Evolutionary conservation across 768 basidiomycete genomes (phyloP), one percentile per base, ranked within the genome.

Genomic region (Psilocybe cyanescens): DNA sequence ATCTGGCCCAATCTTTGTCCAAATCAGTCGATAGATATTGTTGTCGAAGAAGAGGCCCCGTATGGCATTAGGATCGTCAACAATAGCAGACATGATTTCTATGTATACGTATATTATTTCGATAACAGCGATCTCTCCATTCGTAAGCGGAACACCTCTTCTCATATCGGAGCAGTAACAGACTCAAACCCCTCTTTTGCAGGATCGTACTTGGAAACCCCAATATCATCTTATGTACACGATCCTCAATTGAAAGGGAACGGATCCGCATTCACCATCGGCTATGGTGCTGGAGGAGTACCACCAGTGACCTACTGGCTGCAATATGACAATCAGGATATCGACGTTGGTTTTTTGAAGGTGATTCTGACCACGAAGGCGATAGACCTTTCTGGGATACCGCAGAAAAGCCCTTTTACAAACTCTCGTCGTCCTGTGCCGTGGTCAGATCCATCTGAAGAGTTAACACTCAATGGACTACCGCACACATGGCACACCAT

Each of bases 251-350:
- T 59, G 35, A 31, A 29, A 30, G 19, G n/a, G 14, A n/a, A 28
- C 14, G 51, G 57, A 39, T 30, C 37, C 16, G 19, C 35, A 3
- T 50, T 59, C n/a, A 59, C 58, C 4, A 39, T 59, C 31, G 58
- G 58, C 12, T 59, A 59, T 52, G 58, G 58, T 29, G 39, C 58
- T 3, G 58, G 58, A 4, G 58, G 58, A 24, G 52, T 59, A 50
- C 28, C 58, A 28, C 58, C 58, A 17, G 17, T 59, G 14, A 59
- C 37, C 28, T 50, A 41, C 19, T 8, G 14, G 3, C 29, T 59
- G 5, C 33, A 29, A 46, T 35, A 35, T 35, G 35, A 31, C 2
- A 30, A 31, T 8, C 49, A 59, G 12, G 14, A 59, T 17, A 12
- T 52, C 8, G 50, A 49, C 7, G 50, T 59, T 6, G 44, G 44